Evolutionary conservation across 495 filamentous ascomycete species (phyloP).

Genomic region (Schizothecium vesticola): DNA sequence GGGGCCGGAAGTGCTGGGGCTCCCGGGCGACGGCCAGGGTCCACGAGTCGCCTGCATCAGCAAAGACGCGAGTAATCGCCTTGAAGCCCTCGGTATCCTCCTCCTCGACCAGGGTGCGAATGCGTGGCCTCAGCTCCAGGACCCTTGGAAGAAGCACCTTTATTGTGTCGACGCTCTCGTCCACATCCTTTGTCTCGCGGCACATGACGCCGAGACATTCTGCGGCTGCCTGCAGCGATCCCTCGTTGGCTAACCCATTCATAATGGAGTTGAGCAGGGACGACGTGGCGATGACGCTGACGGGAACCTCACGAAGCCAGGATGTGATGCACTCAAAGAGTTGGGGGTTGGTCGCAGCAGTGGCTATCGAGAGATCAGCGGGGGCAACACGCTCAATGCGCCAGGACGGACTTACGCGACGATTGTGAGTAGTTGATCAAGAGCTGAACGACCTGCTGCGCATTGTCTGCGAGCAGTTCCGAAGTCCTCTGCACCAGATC

Average conservation of each 20-base stretch:
- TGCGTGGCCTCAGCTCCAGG: slow-evolving; percentile 71
- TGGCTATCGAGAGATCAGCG: slow-evolving; percentile 27
- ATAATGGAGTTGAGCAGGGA: slow-evolving; percentile 77
- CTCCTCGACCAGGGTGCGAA: slow-evolving; percentile 64
- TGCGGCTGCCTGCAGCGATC: slow-evolving; percentile 81
- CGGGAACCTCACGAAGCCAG: slow-evolving; percentile 88
- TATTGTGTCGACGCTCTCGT: slow-evolving; percentile 76
- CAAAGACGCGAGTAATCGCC: slow-evolving; percentile 80
- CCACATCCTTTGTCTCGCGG: slow-evolving; percentile 87
- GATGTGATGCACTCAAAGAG: slow-evolving; percentile 93
- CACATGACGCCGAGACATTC: slow-evolving; percentile 91
- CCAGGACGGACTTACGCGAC: slow-evolving; percentile 57
- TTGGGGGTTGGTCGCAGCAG: slow-evolving; percentile 80
- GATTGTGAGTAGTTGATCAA: slow-evolving; percentile 85
- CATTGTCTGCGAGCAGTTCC: slow-evolving; percentile 87
- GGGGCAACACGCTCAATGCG: neutral
- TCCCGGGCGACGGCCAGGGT: slow-evolving; percentile 80
- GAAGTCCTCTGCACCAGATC: slow-evolving; percentile 74
- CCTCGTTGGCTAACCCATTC: slow-evolving; percentile 64
- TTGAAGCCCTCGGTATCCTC: slow-evolving; percentile 87
- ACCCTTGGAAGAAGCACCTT: slow-evolving; percentile 79
- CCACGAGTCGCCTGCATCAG: slow-evolving; percentile 93
- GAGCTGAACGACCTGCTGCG: slow-evolving; percentile 74
- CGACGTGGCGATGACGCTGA: slow-evolving; percentile 76
- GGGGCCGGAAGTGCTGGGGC: slow-evolving; percentile 70